Evolutionary conservation across 441 rosid genomes (phyloP).

Genomic region (Euphorbia neoarborescens): DNA sequence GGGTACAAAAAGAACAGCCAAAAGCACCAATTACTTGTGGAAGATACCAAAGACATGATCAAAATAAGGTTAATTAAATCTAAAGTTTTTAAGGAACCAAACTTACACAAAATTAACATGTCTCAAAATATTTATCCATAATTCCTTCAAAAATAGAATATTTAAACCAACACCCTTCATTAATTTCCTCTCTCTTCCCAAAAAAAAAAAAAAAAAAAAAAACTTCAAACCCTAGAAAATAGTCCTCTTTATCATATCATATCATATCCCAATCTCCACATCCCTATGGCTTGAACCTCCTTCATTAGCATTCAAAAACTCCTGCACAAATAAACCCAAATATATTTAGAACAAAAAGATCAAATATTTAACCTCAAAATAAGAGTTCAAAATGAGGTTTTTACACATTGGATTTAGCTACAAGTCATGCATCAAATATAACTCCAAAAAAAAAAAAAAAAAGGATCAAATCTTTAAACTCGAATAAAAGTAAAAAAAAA

Average conservation of each 20-base stretch:
- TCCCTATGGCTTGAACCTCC: constrained; percentile 51
- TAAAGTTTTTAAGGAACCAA: constrained; percentile 9
- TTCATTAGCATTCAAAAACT: constrained; percentile 31
- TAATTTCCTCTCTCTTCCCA: constrained; percentile 7
- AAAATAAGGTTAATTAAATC: constrained; percentile 1
- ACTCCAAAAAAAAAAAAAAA: background rate
- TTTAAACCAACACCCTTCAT: constrained; percentile 10
- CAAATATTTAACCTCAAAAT: no score
- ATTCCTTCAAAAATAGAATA: constrained; percentile 19
- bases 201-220: constrained; percentile 5
- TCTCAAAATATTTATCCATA: constrained; percentile 20
- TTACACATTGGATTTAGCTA: no score
- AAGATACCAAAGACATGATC: constrained; percentile 14
- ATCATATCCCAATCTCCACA: constrained; percentile 49
- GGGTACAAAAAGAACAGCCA: constrained; percentile 37
- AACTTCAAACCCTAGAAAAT: constrained; percentile 17
- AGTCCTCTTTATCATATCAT: background rate
- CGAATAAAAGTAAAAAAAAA: background rate
- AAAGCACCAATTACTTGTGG: constrained; percentile 27
- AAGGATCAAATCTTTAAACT: background rate
- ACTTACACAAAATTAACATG: constrained; percentile 16
- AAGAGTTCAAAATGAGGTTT: background rate
- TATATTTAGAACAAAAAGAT: background rate
- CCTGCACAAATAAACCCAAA: constrained; percentile 33
- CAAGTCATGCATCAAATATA: no score